A percentile compares a stretch with the other conserved stretches of the same genome.
These are phyloP conservation scores for Saccharomycopsis javanensis DNA, from an alignment of 805 yeast species.

Conservation along the genomic window DNA sequence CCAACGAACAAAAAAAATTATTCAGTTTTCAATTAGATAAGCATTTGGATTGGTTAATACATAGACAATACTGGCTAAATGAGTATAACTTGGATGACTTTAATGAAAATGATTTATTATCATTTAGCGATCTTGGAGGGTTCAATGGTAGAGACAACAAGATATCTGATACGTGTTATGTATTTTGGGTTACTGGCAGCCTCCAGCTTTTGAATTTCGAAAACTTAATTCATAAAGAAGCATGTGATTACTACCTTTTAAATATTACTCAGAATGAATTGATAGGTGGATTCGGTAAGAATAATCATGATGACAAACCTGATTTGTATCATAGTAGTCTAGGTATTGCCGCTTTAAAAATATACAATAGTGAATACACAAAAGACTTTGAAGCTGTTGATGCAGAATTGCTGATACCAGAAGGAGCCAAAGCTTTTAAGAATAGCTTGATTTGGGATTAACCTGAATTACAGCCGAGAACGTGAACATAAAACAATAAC, in stretches of 20 bases:
- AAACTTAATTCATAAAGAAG: constrained; percentile 29
- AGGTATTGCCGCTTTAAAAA: constrained; percentile 45
- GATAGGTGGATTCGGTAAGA: constrained; percentile 71
- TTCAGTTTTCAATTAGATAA: constrained; percentile 24
- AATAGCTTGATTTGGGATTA: constrained; percentile 3
- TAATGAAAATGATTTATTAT: constrained; percentile 19
- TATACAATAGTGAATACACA: constrained; percentile 25
- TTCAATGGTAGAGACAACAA: constrained; percentile 85
- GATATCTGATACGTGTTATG: constrained; percentile 77
- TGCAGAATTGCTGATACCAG: constrained; percentile 23
- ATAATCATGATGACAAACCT: constrained; percentile 45
- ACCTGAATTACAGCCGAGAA: no score
- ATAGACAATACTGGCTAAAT: constrained; percentile 46
- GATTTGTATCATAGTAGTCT: constrained; percentile 64
- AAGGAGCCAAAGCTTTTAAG: constrained; percentile 13
- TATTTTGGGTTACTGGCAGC: constrained; percentile 71
- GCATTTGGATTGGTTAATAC: constrained; percentile 51
- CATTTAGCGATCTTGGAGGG: constrained; percentile 53
- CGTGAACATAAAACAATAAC: no score
- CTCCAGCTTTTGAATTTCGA: constrained; percentile 34
- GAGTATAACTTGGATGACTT: constrained; percentile 25
- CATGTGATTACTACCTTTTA: constrained; percentile 37
- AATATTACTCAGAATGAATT: constrained; percentile 47
- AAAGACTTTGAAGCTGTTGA: constrained; percentile 21
- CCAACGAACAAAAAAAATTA: background rate